Evolutionary conservation across 2,329 filamentous ascomycete genomes (phyloP).

Genomic region (Chaetothyriales sp.): DNA sequence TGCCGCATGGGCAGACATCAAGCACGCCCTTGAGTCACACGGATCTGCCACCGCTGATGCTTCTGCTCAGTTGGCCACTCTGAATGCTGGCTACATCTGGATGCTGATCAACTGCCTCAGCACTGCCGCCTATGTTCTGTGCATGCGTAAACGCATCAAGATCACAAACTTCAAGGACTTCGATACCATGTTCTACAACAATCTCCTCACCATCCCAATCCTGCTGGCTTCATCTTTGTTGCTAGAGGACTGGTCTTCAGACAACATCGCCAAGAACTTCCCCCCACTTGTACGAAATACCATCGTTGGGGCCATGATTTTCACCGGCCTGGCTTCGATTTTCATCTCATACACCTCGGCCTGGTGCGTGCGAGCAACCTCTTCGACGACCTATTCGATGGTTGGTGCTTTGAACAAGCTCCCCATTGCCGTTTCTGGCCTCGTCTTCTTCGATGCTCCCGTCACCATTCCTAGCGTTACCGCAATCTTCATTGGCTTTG

Average conservation of each 20-base stretch:
- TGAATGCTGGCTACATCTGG: slow-evolving; percentile 94
- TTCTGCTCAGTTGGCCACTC: slow-evolving; percentile 64
- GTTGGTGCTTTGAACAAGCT: slow-evolving; percentile 97
- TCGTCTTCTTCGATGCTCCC: slow-evolving; percentile 90
- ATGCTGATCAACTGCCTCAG: slow-evolving; percentile 96
- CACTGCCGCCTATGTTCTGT: slow-evolving; percentile 74
- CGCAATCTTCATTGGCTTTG: slow-evolving; percentile 79
- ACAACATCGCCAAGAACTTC: slow-evolving; percentile 79
- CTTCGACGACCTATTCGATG: slow-evolving; percentile 97
- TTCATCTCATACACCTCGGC: slow-evolving; percentile 99
- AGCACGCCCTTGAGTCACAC: slow-evolving; percentile 60
- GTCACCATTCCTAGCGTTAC: slow-evolving; percentile 85
- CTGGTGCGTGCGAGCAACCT: slow-evolving; percentile 96
- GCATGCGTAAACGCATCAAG: slow-evolving; percentile 98
- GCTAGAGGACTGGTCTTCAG: slow-evolving; percentile 80
- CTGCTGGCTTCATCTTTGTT: slow-evolving; percentile 69
- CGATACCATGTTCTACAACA: slow-evolving; percentile 99
- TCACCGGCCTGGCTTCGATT: slow-evolving; percentile 83
- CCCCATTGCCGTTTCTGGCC: slow-evolving; percentile 78
- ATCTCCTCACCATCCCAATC: slow-evolving; percentile 88
- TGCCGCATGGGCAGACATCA: slow-evolving; percentile 94
- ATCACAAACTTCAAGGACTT: slow-evolving; percentile 99
- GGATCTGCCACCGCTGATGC: slow-evolving; percentile 42
- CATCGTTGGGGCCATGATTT: slow-evolving; percentile 76
- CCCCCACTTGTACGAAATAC: slow-evolving; percentile 64